phyloP scores from a whole-genome alignment of 352 stramenopile species.

The Globisporangium echinulatum region DNA sequence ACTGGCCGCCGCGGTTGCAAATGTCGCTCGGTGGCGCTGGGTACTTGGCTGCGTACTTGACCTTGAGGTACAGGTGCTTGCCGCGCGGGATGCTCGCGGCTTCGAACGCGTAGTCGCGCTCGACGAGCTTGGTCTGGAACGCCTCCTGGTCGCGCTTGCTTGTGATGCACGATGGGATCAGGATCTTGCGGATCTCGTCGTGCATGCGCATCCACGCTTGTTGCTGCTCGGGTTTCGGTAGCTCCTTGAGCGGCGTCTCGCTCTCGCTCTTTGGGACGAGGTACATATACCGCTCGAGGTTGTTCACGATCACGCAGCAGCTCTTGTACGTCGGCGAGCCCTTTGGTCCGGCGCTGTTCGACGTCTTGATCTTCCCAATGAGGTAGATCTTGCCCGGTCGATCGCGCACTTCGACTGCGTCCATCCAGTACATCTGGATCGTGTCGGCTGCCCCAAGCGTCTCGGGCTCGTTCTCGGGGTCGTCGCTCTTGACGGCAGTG shows the following conservation, averaged over 20 bases:
- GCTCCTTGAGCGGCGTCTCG: conserved; percentile 45
- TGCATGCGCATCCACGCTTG: conserved; percentile 82
- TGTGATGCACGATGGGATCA: conserved; percentile 81
- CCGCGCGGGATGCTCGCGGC: conserved; percentile 92
- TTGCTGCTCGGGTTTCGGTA: conserved; percentile 89
- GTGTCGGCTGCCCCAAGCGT: conserved; percentile 38
- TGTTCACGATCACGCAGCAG: conserved; percentile 95
- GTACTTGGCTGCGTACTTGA: conserved; percentile 95
- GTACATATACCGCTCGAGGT: conserved; percentile 95
- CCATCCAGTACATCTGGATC: conserved; percentile 96
- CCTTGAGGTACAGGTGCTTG: conserved; percentile 96
- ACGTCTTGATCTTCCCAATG: conserved; percentile 93
- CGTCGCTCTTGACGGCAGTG: conserved; percentile 18
- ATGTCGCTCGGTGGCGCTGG: conserved; percentile 70
- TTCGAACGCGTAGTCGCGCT: conserved; percentile 98
- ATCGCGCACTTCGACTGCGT: conserved; percentile 93
- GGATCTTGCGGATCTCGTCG: conserved; percentile 89
- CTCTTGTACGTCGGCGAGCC: conserved; percentile 80
- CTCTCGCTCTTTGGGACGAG: conserved; percentile 62
- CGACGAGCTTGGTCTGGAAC: conserved; percentile 94
- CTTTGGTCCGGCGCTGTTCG: conserved; percentile 18
- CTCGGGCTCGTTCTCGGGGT: conserved; percentile 25
- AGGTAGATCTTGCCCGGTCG: conserved; percentile 94
- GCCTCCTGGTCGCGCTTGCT: conserved; percentile 62
- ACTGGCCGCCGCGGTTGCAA: conserved; percentile 86